A percentile compares a stretch with the other conserved stretches of the same genome.
phyloP scores from a whole-genome alignment of 2,329 filamentous ascomycete genomes.

The Teratosphaeria nubilosa region DNA sequence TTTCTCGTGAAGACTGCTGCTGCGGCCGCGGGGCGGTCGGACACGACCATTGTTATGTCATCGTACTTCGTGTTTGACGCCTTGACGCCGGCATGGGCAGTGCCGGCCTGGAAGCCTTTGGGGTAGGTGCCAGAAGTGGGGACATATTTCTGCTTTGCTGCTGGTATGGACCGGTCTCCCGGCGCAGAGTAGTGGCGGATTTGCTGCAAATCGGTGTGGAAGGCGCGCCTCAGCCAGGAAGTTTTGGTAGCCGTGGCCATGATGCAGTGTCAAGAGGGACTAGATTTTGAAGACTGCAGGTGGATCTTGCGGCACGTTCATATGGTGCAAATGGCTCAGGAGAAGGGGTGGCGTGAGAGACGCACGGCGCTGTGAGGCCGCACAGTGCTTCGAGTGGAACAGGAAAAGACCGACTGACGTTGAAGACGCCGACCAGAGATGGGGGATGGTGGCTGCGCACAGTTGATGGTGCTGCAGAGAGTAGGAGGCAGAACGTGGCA shows the following conservation, averaged over 20 bases:
- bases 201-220: slow-evolving; percentile 30
- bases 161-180: slow-evolving; percentile 52
- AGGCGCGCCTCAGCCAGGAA: slow-evolving; percentile 13
- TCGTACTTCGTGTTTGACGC: slow-evolving; percentile 82
- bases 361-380: too few species aligned
- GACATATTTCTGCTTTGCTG: slow-evolving; percentile 81
- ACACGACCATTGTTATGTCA: slow-evolving; percentile 80
- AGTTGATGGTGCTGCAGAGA: too few species aligned
- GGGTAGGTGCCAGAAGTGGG: slow-evolving; percentile 79
- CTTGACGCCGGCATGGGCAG: slow-evolving; percentile 88
- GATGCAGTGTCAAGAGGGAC: background rate
- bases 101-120: slow-evolving; percentile 77
- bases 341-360: too few species aligned
- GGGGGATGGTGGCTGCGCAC: too few species aligned
- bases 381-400: too few species aligned
- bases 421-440: too few species aligned
- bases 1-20: slow-evolving; percentile 96
- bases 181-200: slow-evolving; percentile 50
- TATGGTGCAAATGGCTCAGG: background rate
- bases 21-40: slow-evolving; percentile 73
- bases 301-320: background rate
- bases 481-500: too few species aligned
- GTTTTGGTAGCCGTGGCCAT: slow-evolving; percentile 18
- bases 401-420: too few species aligned
- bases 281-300: background rate